phyloP scores from a whole-genome alignment of 306 rosid genomes.

The Dalbergia cochinchinensis region DNA sequence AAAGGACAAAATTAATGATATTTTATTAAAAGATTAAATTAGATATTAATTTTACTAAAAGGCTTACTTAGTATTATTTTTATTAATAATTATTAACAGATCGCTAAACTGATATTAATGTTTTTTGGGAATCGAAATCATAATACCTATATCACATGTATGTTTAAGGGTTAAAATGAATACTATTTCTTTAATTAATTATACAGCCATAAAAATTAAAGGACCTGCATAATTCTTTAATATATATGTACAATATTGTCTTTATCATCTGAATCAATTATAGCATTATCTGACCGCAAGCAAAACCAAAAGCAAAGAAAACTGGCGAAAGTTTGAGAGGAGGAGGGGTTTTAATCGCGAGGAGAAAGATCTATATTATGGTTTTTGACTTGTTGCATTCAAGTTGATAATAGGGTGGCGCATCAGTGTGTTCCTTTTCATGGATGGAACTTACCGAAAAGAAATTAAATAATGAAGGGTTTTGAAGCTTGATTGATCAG shows the following conservation, averaged over 20 bases:
- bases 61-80: no score
- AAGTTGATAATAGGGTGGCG: constrained; percentile 30
- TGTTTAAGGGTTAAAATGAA: neutral
- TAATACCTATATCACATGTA: neutral
- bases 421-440: constrained; percentile 43
- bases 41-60: no score
- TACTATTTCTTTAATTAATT: neutral
- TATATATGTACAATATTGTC: constrained; percentile 31
- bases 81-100: no score
- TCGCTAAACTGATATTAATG: no score
- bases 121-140: no score
- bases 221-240: neutral
- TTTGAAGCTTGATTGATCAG: constrained; percentile 34
- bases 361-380: constrained; percentile 16
- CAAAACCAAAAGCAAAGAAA: constrained; percentile 15
- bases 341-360: constrained; percentile 33
- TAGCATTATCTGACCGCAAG: constrained; percentile 15
- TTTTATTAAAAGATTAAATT: neutral
- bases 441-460: constrained; percentile 43
- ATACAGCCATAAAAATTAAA: neutral
- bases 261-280: constrained; percentile 18
- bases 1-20: neutral
- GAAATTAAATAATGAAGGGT: constrained; percentile 16
- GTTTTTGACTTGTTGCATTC: constrained; percentile 45
- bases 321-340: constrained; percentile 21